Conservation (phyloP, 306 rosid species). For the Acacia crassicarpa region DNA sequence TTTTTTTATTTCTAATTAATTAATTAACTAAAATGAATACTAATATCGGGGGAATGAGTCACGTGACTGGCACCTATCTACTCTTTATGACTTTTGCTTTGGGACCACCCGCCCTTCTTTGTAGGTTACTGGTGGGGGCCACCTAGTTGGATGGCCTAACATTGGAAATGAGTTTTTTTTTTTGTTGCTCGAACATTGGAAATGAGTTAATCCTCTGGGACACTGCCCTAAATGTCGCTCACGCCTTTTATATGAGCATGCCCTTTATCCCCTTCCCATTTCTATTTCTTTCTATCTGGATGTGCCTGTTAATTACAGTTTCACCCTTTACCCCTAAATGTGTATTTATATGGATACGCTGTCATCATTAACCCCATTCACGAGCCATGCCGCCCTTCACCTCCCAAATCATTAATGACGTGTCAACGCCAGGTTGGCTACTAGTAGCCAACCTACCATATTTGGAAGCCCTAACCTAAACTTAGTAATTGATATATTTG, state of each 20-base stretch:
- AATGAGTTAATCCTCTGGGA: conserved; percentile 17
- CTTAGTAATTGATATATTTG: too few relatives aligned
- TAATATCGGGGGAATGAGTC: conserved; percentile 37
- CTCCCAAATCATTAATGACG: too few relatives aligned
- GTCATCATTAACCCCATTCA: background rate
- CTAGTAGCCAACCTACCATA: too few relatives aligned
- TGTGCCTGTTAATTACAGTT: background rate
- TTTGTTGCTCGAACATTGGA: too few relatives aligned
- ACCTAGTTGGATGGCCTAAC: conserved; percentile 9
- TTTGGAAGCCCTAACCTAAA: too few relatives aligned
- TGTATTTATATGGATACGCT: background rate
- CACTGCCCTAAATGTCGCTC: conserved; percentile 18
- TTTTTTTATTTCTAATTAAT: background rate
- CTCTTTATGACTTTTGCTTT: conserved; percentile 8
- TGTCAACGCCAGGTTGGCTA: too few relatives aligned
- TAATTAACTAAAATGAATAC: background rate
- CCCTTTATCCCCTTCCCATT: background rate
- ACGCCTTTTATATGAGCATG: background rate
- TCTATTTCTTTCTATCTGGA: conserved; percentile 14
- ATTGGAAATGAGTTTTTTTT: conserved; percentile 39
- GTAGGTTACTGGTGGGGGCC: background rate
- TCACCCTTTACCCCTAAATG: background rate
- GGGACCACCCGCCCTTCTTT: conserved; percentile 51
- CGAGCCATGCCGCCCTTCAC: background rate
- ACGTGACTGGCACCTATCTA: conserved; percentile 44